Base-by-base conservation (phyloP, 176 grass and related monocot genomes). In the Metroxylon sagu region DNA sequence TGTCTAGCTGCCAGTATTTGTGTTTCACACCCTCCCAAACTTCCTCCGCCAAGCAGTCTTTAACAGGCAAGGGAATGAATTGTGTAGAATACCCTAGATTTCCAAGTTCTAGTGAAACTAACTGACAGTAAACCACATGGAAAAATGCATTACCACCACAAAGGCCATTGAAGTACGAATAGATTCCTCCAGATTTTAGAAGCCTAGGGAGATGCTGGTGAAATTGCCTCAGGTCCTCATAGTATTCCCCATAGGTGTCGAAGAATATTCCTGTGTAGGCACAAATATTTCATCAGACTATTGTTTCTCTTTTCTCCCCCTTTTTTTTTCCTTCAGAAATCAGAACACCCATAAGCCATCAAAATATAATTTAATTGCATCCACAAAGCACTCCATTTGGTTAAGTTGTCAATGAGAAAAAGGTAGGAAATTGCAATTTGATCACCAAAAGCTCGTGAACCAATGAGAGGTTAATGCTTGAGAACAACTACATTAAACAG, bases 111-210 rank as follows among this genome's bases (percentile, higher is more conserved):
- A 98, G 17, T 0, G 84, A 80, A 25, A 89, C 82, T 21, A 98
- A 65, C 67, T 92, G 87, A 51, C 84, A 98, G 52, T 89, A 92
- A 61, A 92, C 93, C 8, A 65, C 64, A 58, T 92, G 87, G 71
- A 98, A 98, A 73, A 98, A 98, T 0, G 93, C 93, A 17, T 92
- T 92, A 62, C 88, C 87, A 5, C 93, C 93, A 14, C 93, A 98
- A 14, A 98, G 73, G 1, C 93, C 93, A 17, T 92, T 98, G 76
- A 92, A 98, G 72, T 98, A 92, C 19, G 93, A 98, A 72, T 92
- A 89, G 17, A 98, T 76, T 12, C 93, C 93, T 49, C 67, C 84
- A 12, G 81, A 69, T 10, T 80, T 98, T 64, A 98, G 71, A 6
- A 92, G 73, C 56, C 64, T 74, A 14, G 93, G 76, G 50, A 98